Evolutionary conservation across 2,329 filamentous ascomycete genomes (phyloP), one percentile per base, ranked within the genome.

Genomic region (Aspergillus amoenus): DNA sequence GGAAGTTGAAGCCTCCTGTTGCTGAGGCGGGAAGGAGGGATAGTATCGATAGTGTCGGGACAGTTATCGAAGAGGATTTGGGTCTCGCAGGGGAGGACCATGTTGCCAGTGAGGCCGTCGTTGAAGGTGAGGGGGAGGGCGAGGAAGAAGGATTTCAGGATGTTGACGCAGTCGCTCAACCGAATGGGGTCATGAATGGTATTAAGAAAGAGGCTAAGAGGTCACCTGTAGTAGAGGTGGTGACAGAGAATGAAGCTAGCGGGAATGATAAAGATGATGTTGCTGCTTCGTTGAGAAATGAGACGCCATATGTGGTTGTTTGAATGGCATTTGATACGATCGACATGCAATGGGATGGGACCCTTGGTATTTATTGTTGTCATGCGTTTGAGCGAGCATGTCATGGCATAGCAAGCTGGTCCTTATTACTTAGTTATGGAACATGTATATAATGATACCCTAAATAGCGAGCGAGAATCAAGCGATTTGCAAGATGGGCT

Each of bases 1-100:
- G 66, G 2, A 55, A 59, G 3, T 37, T 69, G 2, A 50, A 59
- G 7, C 60, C 63, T 6, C 58, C 61, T 8, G 18, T 22, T n/a
- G n/a, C 41, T n/a, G 27, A 43, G 2, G 43, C 18, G 9, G 40
- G 53, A 32, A 57, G 58, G 22, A 55, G 61, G 24, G n/a, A n/a
- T n/a, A n/a, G n/a, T n/a, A n/a, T n/a, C n/a, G 60, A 58, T 2
- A 27, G 24, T 27, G 3, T 27, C 1, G 59, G 49, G n/a, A 63
- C 66, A 1, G 47, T 60, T 15, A 66, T 66, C 4, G 61, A 68
- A 5, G 60, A 59, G 32, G 42, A 39, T 37, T 8, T 18, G 5
- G 42, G 18, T n/a, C n/a, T n/a, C n/a, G 42, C 17, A 21, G n/a
- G n/a, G 39, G 39, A 32, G 37, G 24, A 9, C 3, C 7, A 27